Conservation (phyloP, 768 basidiomycete genomes). For the Leccinum arenicola region DNA sequence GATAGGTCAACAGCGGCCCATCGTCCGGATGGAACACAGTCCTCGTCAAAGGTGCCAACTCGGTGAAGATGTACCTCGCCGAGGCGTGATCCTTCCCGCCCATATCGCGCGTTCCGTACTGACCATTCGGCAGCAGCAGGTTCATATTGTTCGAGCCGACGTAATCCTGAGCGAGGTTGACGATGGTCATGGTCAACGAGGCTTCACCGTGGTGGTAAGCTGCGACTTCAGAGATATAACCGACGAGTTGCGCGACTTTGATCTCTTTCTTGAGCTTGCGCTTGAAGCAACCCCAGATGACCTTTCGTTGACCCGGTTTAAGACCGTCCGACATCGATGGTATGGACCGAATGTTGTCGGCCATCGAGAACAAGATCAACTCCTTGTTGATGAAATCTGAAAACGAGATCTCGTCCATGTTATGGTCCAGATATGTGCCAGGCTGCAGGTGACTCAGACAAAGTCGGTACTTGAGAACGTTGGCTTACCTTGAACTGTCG, state of each 20-base stretch:
- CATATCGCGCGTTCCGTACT: slow-evolving; percentile 90
- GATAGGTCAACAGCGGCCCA: slow-evolving; percentile 78
- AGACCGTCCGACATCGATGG: slow-evolving; percentile 92
- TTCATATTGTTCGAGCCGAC: slow-evolving; percentile 97
- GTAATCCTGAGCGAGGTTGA: slow-evolving; percentile 90
- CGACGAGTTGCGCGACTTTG: slow-evolving; percentile 95
- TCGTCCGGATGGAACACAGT: slow-evolving; percentile 79
- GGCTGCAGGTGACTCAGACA: slow-evolving; percentile 49
- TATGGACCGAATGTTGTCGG: slow-evolving; percentile 97
- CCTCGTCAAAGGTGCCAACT: slow-evolving; percentile 70
- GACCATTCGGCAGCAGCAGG: slow-evolving; percentile 82
- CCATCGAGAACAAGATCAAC: slow-evolving; percentile 98
- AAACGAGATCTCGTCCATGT: slow-evolving; percentile 79
- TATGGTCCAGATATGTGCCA: slow-evolving; percentile 91
- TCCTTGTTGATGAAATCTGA: slow-evolving; percentile 98
- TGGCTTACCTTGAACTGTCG: slow-evolving; percentile 77
- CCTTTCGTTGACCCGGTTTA: slow-evolving; percentile 97
- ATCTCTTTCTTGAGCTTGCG: slow-evolving; percentile 89
- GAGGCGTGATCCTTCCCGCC: slow-evolving; percentile 98
- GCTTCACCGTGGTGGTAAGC: slow-evolving; percentile 97
- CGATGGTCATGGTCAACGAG: slow-evolving; percentile 83
- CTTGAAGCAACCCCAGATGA: slow-evolving; percentile 95
- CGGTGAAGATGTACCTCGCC: slow-evolving; percentile 93
- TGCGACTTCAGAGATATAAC: slow-evolving; percentile 91
- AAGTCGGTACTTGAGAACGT: not conserved